Conservation (phyloP, 306 rosid genomes). For the Pyrus bretschneideri region DNA sequence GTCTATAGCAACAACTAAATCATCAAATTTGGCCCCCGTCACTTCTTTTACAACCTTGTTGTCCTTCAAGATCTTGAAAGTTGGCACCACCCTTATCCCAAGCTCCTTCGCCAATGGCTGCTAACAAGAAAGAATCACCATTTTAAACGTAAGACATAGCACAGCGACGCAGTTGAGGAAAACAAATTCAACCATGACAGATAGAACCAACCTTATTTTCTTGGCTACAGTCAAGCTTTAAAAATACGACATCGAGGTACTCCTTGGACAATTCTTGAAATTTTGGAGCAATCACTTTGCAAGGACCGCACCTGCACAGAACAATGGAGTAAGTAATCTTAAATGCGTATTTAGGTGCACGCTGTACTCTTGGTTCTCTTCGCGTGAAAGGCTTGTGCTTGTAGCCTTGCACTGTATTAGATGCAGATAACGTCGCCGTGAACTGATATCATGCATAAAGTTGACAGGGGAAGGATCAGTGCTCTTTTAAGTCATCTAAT, state of each 20-base stretch:
- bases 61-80: slow-evolving; percentile 88
- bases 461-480: too few species aligned
- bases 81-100: slow-evolving; percentile 92
- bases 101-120: slow-evolving; percentile 98
- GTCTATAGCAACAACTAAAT: slow-evolving; percentile 75
- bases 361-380: neutral
- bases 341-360: neutral
- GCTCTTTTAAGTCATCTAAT: too few species aligned
- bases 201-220: slow-evolving; percentile 64
- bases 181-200: neutral
- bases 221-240: slow-evolving; percentile 92
- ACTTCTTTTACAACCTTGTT: slow-evolving; percentile 73
- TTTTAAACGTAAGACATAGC: slow-evolving; percentile 1
- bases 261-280: slow-evolving; percentile 63
- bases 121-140: slow-evolving; percentile 19
- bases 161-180: neutral
- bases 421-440: neutral
- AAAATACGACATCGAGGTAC: slow-evolving; percentile 77
- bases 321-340: neutral
- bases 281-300: slow-evolving; percentile 95
- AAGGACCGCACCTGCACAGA: slow-evolving; percentile 89
- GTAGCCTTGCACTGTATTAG: neutral
- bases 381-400: neutral
- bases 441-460: too few species aligned
- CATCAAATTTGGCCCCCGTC: slow-evolving; percentile 86